Conservation (phyloP, 371 early-diverging fungal genomes). For the Circinella umbellata region DNA sequence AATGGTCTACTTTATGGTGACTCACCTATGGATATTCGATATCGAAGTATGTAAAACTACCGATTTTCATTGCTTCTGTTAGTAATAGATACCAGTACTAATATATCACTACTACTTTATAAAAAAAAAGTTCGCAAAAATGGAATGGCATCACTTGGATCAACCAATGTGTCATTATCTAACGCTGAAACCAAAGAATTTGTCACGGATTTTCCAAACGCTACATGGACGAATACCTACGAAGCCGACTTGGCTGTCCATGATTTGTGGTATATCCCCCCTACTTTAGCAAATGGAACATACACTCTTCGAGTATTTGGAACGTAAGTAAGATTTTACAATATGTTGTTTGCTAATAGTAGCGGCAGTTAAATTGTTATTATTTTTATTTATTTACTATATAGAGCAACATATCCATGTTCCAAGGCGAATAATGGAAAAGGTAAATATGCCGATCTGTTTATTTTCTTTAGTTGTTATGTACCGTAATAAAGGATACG, state of each 20-base stretch:
- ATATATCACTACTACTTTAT: too few relatives aligned
- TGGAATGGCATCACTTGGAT: conserved; percentile 43
- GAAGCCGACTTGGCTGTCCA: conserved; percentile 3
- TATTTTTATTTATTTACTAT: neutral
- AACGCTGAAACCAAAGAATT: conserved; percentile 19
- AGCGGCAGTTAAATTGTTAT: too few relatives aligned
- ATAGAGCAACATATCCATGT: conserved; percentile 39
- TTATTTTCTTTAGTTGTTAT: too few relatives aligned
- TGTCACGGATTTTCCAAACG: conserved; percentile 22
- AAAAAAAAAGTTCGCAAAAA: conserved; percentile 30
- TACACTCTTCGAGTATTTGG: conserved; percentile 35
- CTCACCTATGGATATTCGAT: conserved; percentile 34
- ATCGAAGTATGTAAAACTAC: conserved; percentile 27
- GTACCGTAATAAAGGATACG: too few relatives aligned
- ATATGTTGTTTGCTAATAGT: too few relatives aligned
- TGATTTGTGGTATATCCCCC: conserved; percentile 38
- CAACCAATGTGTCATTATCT: conserved; percentile 26
- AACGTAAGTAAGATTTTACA: conserved; percentile 30
- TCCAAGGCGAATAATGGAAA: conserved; percentile 39
- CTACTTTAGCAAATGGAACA: conserved; percentile 25
- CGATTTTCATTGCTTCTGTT: neutral
- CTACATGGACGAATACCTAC: conserved; percentile 13
- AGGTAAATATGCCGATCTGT: conserved; percentile 23
- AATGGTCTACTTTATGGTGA: conserved; percentile 20
- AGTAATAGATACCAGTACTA: too few relatives aligned